Evolutionary conservation across 352 stramenopile species (phyloP), one percentile per base, ranked within the genome.

Genomic region (Thraustotheca clavata): DNA sequence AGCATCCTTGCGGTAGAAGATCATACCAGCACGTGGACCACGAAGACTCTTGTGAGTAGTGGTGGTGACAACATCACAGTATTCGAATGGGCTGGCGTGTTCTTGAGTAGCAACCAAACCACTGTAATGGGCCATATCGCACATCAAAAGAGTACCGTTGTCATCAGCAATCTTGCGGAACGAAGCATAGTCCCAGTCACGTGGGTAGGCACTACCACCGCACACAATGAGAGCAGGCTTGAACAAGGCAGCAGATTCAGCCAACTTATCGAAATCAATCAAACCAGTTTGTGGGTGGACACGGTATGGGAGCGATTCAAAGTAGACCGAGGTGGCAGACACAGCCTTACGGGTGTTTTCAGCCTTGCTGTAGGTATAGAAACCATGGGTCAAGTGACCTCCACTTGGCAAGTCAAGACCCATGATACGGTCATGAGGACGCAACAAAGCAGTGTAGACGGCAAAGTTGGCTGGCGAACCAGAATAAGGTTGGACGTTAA

Each of bases 41-140:
- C 97, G 88, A 52, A 99, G 87, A 31, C 83, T 97, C 86, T 99
- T 99, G 88, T 99, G 97, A 12, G 97, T 99, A 33, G 97, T 99
- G 54, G 95, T 99, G 22, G 97, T 99, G 4, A 99, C 97, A 22
- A 99, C 83, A 80, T 99, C 97, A 61, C 94, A 98, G 79, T 97
- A 97, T 40, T 98, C 83, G 74, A 99, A 99, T 12, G 97, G 97
- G 75, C 76, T 97, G 9, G 73, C 73, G 69, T 95, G 93, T 71
- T 98, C 95, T 40, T 85, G 71, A n/a, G 95, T 98, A 26, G 88
- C 96, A 1, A 99, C 96, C 20, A 99, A 83, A 48, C 97, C 97
- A 48, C 85, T 97, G 79, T 99, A 99, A 78, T 99, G 97, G 7
- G 97, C 97, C 96, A 99, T 99, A 76, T 99, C 97, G 73, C 96